phyloP scores from a whole-genome alignment of 306 rosid genomes.

The Rubus parviflorus region DNA sequence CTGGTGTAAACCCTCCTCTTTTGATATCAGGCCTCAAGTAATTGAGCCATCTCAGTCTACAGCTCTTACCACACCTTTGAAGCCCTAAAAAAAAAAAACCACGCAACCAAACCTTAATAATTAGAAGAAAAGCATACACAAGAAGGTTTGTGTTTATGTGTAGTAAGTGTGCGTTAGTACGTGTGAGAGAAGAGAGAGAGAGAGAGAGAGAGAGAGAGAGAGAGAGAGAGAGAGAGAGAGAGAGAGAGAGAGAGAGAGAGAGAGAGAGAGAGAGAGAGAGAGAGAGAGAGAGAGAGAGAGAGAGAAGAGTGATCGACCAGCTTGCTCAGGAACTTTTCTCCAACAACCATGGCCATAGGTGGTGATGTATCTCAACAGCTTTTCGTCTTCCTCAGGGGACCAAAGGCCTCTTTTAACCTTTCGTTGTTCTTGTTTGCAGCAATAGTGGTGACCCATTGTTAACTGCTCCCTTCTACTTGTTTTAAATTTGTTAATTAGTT shows the following conservation, averaged over 20 bases:
- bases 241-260: constrained; percentile 7
- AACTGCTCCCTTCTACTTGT: background rate
- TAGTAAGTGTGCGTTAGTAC: background rate
- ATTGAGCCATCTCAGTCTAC: constrained; percentile 93
- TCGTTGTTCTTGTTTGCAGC: constrained; percentile 95
- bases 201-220: constrained; percentile 15
- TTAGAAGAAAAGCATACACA: background rate
- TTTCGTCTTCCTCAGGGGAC: constrained; percentile 98
- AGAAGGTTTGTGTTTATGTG: background rate
- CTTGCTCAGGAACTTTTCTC: constrained; percentile 98
- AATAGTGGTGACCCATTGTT: constrained; percentile 89
- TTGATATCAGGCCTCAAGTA: constrained; percentile 96
- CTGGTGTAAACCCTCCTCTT: constrained; percentile 92
- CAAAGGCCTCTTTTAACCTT: constrained; percentile 98
- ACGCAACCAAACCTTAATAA: background rate
- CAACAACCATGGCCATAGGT: constrained; percentile 99
- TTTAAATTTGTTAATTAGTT: background rate
- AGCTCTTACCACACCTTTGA: constrained; percentile 97
- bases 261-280: too few relatives aligned
- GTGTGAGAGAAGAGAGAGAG: background rate
- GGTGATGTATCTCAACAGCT: constrained; percentile 79
- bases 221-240: constrained; percentile 19
- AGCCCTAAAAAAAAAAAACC: constrained; percentile 52
- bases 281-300: constrained; percentile 5
- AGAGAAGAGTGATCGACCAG: constrained; percentile 44